Conservation (phyloP, 192 early-diverging fungal species). For the Entomortierella parvispora region DNA sequence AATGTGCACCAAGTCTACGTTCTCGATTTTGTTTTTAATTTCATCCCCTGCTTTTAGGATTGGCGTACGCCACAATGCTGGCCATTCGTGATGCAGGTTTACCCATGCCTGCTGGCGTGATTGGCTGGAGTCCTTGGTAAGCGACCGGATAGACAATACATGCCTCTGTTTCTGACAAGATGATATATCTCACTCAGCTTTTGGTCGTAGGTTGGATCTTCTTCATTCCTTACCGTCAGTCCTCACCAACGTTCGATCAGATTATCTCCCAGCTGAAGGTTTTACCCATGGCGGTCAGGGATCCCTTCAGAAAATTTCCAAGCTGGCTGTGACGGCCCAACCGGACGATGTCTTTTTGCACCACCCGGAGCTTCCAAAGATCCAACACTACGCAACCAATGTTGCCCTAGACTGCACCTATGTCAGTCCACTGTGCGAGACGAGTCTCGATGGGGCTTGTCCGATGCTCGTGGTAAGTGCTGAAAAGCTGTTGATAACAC, state of each 20-base stretch:
- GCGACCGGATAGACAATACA: conserved; percentile 4
- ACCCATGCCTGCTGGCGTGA: conserved; percentile 64
- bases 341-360: conserved; percentile 23
- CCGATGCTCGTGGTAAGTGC: conserved; percentile 58
- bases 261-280: conserved; percentile 57
- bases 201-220: conserved; percentile 51
- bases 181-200: background rate
- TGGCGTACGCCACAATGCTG: conserved; percentile 63
- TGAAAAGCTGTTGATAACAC: too few species aligned
- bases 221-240: conserved; percentile 59
- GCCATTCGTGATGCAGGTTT: conserved; percentile 67
- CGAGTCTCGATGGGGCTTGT: conserved; percentile 49
- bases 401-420: conserved; percentile 51
- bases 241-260: conserved; percentile 27
- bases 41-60: conserved; percentile 4
- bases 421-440: conserved; percentile 58
- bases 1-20: background rate
- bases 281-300: conserved; percentile 31
- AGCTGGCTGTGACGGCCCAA: conserved; percentile 5
- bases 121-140: conserved; percentile 72
- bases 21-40: conserved; percentile 21
- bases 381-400: conserved; percentile 61
- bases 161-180: background rate
- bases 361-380: conserved; percentile 39
- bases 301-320: conserved; percentile 13